Evolutionary conservation across 1,284 basidiomycete genomes (phyloP), one percentile per base, ranked within the genome.

Genomic region (Moesziomyces aphidis): DNA sequence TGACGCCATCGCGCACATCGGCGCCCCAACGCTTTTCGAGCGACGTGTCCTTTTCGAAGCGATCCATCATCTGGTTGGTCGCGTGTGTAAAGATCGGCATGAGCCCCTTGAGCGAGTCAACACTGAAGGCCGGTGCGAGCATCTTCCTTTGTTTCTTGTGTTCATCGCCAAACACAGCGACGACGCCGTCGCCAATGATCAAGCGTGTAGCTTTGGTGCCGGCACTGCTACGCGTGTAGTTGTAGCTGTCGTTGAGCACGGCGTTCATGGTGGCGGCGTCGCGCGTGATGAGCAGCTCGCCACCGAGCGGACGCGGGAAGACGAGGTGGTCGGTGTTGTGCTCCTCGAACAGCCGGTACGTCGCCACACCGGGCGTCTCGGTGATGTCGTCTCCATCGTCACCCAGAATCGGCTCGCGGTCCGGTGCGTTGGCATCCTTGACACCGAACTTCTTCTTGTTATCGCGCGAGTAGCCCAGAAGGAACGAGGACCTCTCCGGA

Each of bases 121-220:
- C 66, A 46, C 62, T 65, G 56, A 74, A 74, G 0, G 72, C 72
- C 8, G 72, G 72, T 6, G 66, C 47, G 1, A 74, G 66, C 72
- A 74, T 70, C 42, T 47, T 65, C 6, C 72, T 46, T 36, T 74
- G 72, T 50, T 58, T 61, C 59, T 74, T 74, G 54, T 74, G 72
- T 34, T 62, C 66, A 17, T 74, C 72, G 3, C 72, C 72, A 23
- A 74, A 74, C 4, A 66, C 63, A 17, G 67, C 72, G 1, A 74
- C 72, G 13, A 74, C 55, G 31, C 72, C 72, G 46, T 74, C 55
- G 1, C 73, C 73, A 23, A 75, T 71, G 58, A 75, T 71, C 43
- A 75, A 53, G 50, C 71, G 71, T 54, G 73, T 75, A 8, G 73
- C 73, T 24, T 75, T 71, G 45, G 73, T 75, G 15, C 68, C 73